A percentile compares a stretch with the other conserved stretches of the same genome.
These are phyloP conservation scores for Coemansia sp. DNA, from an alignment of 371 early-diverging fungal species.

Conservation along the genomic window DNA sequence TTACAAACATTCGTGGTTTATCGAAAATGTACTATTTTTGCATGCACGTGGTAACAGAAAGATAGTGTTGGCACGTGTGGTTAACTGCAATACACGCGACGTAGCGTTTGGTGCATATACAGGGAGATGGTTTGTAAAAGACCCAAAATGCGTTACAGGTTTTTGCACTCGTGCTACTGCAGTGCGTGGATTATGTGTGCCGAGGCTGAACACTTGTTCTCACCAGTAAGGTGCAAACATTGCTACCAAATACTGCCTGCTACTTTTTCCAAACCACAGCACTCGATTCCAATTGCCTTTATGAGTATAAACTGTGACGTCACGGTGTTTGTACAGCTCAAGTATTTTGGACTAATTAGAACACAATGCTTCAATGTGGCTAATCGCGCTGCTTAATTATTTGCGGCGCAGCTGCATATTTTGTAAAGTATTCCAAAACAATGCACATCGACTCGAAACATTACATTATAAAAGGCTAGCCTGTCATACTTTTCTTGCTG, in stretches of 20 bases:
- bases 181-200: too few species aligned
- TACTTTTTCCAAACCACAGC: not conserved
- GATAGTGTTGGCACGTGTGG: not conserved
- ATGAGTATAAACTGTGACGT: not conserved
- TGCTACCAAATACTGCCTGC: not conserved
- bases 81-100: too few species aligned
- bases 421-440: not conserved
- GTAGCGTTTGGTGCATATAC: too few species aligned
- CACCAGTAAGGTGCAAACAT: constrained; percentile 2
- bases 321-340: not conserved
- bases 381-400: not conserved
- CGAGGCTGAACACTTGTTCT: not conserved
- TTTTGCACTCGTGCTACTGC: not conserved
- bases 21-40: not conserved
- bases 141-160: too few species aligned
- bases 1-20: constrained; percentile 8
- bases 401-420: not conserved
- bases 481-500: too few species aligned
- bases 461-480: not conserved
- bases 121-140: too few species aligned
- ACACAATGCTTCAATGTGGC: not conserved
- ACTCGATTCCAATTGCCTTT: not conserved
- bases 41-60: not conserved
- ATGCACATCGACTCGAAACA: not conserved
- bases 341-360: too few species aligned